Base-by-base conservation (phyloP, 1,284 basidiomycete species). In the Caloboletus inedulis region DNA sequence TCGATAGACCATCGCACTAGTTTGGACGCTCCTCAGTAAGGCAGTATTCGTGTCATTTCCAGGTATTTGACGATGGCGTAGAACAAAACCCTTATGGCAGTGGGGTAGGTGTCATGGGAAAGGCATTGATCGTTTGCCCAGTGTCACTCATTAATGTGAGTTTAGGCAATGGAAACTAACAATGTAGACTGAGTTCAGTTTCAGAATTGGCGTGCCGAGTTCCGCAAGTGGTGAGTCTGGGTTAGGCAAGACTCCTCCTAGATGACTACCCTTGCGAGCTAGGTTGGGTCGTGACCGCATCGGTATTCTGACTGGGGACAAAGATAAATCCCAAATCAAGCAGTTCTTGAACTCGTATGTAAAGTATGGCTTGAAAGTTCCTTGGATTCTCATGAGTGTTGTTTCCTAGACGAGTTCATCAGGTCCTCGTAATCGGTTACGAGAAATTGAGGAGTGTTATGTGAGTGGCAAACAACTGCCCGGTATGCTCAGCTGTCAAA, bases 141-240 rank as follows among this genome's bases (percentile, higher is more conserved):
- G 94, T 98, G 8, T 89, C 94, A 3, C 77, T 99, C 29, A 80
- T 96, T 54, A 91, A 86, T 56, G 91, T 91, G 59, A 60, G 79
- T 62, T 33, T 41, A 16, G 36, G 23, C 29, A 19, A 25, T 21
- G 37, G 16, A 46, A 21, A 10, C 19, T 33, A 35, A 50, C 12
- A 39, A 58, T 23, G 42, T 39, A 36, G 41, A 53, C 57, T 53
- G 50, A 51, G 1, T 23, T 35, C 46, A 4, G 7, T 43, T 25
- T 56, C 33, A 94, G 85, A 99, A 99, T 65, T 99, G 97, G 97
- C 89, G 86, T 65, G 85, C 85, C 46, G 97, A 99, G 71, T 95
- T 99, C 63, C 79, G 87, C 61, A 98, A 98, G 74, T 99, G 97
- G 92, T 84, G 47, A 51, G 72, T 58, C 39, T 23, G 27, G 21